phyloP scores from a whole-genome alignment of 106 monocot species.

The Dendrobium huoshanense region DNA sequence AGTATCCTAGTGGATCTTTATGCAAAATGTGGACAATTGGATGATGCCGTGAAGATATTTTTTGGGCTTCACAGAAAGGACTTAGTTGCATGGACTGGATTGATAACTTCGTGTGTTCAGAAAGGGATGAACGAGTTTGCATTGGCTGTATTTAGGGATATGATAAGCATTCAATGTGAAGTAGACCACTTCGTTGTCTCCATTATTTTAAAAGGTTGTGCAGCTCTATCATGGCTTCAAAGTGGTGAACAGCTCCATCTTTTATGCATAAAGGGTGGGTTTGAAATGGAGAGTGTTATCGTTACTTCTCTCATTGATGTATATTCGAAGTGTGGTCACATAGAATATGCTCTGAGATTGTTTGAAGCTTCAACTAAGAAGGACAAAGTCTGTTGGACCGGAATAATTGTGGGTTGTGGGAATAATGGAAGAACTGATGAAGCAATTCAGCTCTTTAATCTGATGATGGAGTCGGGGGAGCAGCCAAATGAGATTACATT shows the following conservation, averaged over 20 bases:
- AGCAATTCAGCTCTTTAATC: constrained; percentile 37
- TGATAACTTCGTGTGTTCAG: constrained; percentile 42
- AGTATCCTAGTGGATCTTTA: constrained; percentile 54
- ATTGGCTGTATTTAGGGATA: constrained; percentile 45
- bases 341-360: constrained; percentile 32
- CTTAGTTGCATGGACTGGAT: constrained; percentile 41
- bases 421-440: constrained; percentile 54
- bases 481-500: constrained; percentile 60
- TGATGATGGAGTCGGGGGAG: constrained; percentile 46
- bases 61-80: constrained; percentile 35
- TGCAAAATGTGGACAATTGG: constrained; percentile 35
- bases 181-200: constrained; percentile 42
- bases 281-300: constrained; percentile 30
- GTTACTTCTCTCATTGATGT: constrained; percentile 55
- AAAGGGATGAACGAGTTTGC: constrained; percentile 35
- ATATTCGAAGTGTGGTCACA: constrained; percentile 71
- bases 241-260: constrained; percentile 55
- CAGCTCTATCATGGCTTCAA: constrained; percentile 25
- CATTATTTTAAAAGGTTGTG: constrained; percentile 47
- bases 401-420: constrained; percentile 55
- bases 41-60: constrained; percentile 39
- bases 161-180: constrained; percentile 19
- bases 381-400: constrained; percentile 54
- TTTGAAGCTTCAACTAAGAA: constrained; percentile 22
- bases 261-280: constrained; percentile 32